Evolutionary conservation across 2,329 filamentous ascomycete genomes (phyloP).

Genomic region (Penicillium occitanis): DNA sequence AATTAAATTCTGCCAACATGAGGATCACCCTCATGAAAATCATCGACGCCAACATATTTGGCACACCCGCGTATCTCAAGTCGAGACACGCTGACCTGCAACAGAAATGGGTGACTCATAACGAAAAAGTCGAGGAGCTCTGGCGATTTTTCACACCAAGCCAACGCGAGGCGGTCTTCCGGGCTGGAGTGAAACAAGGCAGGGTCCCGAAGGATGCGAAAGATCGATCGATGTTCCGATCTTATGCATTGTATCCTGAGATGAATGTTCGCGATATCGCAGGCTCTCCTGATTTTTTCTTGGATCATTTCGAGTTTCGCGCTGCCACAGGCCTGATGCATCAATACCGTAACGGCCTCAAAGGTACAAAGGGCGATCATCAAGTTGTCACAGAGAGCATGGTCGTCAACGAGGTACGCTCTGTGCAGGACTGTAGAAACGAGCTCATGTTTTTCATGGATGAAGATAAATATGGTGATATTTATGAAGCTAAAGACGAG

Average conservation of each 20-base stretch:
- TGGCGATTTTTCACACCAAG: conserved; percentile 2
- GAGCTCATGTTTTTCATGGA: conserved; percentile 1
- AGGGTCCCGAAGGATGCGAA: background rate
- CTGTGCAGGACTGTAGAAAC: background rate
- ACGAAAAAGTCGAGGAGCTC: background rate
- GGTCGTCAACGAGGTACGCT: background rate
- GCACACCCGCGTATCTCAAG: background rate
- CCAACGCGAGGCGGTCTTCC: background rate
- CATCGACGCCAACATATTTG: background rate
- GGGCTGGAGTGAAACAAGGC: background rate
- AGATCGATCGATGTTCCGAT: background rate
- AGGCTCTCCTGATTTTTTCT: background rate
- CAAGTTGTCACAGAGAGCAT: background rate
- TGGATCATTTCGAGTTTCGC: conserved; percentile 8
- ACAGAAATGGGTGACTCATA: background rate
- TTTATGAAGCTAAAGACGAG: background rate
- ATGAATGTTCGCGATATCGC: conserved; percentile 6
- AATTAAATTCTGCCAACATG: background rate
- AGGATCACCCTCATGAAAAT: background rate
- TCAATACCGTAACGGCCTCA: background rate
- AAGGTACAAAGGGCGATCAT: conserved; percentile 2
- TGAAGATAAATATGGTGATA: conserved; percentile 4
- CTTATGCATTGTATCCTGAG: background rate
- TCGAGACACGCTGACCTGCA: background rate
- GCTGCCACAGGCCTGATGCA: background rate